Evolutionary conservation across 2,329 filamentous ascomycete species (phyloP).

Genomic region (Mycosphaerella sp.): DNA sequence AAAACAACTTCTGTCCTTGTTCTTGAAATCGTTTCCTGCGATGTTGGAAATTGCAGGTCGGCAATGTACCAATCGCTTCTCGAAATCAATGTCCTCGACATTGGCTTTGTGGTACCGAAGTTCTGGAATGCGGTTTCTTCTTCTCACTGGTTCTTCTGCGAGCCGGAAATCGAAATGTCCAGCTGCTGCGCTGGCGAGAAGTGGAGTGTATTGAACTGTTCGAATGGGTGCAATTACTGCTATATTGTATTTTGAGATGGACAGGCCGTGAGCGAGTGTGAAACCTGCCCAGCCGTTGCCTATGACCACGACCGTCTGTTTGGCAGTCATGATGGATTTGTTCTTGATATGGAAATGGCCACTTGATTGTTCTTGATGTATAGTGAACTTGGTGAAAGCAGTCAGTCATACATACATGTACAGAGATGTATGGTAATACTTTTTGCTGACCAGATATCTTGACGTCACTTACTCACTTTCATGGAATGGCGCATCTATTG

Average conservation of each 20-base stretch:
- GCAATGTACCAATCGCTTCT: conserved; percentile 33
- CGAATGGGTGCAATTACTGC: conserved; percentile 40
- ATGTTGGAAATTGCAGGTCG: conserved; percentile 32
- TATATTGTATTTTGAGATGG: conserved; percentile 36
- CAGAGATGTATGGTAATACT: not conserved
- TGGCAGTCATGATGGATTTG: conserved; percentile 4
- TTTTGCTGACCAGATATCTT: not conserved
- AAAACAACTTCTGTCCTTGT: conserved; percentile 28
- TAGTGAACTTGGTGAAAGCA: not conserved
- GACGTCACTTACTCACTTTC: not conserved
- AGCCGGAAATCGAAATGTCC: conserved; percentile 42
- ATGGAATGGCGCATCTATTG: not conserved
- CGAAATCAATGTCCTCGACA: conserved; percentile 38
- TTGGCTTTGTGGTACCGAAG: conserved; percentile 36
- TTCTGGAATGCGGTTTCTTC: conserved; percentile 26
- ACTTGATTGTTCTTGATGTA: not conserved
- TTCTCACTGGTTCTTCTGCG: conserved; percentile 42
- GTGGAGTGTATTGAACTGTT: conserved; percentile 42
- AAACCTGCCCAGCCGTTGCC: conserved; percentile 37
- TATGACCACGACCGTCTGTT: conserved; percentile 28
- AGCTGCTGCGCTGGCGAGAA: conserved; percentile 43
- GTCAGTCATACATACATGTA: not conserved
- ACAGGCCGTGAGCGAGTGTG: conserved; percentile 35
- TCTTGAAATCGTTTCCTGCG: conserved; percentile 27
- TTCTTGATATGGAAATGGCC: not conserved